Base-by-base conservation (phyloP, 2,329 filamentous ascomycete species). In the Colletotrichum australisinense region DNA sequence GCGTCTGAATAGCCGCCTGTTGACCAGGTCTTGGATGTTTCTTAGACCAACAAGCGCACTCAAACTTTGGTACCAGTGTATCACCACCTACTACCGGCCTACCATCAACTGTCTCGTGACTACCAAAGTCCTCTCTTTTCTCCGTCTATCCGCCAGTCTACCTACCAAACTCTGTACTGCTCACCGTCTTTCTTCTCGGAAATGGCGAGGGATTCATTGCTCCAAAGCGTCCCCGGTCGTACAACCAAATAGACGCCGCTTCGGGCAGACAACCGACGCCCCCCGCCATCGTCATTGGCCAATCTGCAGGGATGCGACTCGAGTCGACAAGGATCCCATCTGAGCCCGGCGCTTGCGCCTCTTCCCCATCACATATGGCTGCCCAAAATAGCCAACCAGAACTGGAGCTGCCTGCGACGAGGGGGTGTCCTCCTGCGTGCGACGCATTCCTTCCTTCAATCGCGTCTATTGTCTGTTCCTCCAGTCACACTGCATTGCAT, bases 321-420 rank as follows among this genome's bases (percentile, higher is more conserved):
- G 63, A 46, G 22, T 22, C n/a, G 35, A 55, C 72, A 68, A 28
- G 78, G 79, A 75, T 78, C 63, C 65, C 73, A 74, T 68, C 75
- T 77, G 66, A 69, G 49, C 60, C 67, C 60, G 80, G 83, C 83
- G 83, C 83, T 83, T 83, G 82, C 80, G 81, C 81, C 80, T 78
- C 77, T 77, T 73, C 73, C 66, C 63, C 76, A 69, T 70, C 70
- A 73, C 75, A 76, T 70, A 76, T 63, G 75, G 78, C 73, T 76
- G 75, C 80, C 80, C 79, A 80, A 81, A 81, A 82, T 82, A 82
- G 81, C 81, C 81, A 82, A 82, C 81, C 80, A 82, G 76, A 72
- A 72, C 62, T 60, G 72, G 60, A 63, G 52, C 46, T 74, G 70
- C 75, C 76, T 75, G 75, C 75, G 71, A 75, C 78, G 73, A 76